Evolutionary conservation across 371 early-diverging fungal genomes (phyloP).

Genomic region (Coemansia sp.): DNA sequence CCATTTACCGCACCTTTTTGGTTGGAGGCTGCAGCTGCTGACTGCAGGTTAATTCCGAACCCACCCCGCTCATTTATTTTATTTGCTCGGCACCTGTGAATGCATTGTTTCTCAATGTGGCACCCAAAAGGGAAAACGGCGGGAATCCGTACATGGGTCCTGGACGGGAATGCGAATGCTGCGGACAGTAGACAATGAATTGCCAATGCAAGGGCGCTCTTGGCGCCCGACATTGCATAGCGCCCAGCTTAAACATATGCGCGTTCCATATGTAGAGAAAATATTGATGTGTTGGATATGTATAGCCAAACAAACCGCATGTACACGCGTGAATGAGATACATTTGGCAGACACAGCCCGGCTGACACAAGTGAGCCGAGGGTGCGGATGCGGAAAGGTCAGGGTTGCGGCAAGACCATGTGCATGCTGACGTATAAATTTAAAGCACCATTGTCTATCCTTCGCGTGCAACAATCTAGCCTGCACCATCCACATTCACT

Average conservation of each 20-base stretch:
- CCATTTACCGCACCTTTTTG: background rate
- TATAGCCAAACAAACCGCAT: background rate
- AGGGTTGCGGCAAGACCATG: constrained; percentile 2
- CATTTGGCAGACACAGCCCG: background rate
- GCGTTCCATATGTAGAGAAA: background rate
- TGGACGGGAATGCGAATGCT: background rate
- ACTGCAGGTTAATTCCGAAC: background rate
- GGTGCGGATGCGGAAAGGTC: background rate
- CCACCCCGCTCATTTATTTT: background rate
- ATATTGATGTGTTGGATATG: background rate
- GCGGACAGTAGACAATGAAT: background rate
- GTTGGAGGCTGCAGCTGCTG: constrained; percentile 1
- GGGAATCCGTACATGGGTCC: background rate
- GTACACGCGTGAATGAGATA: background rate
- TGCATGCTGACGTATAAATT: background rate
- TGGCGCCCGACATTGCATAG: background rate
- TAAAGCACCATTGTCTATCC: background rate
- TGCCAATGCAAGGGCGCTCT: background rate
- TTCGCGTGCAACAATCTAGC: constrained; percentile 4
- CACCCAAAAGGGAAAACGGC: constrained; percentile 1
- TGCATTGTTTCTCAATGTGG: background rate
- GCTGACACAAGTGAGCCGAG: background rate
- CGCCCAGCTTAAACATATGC: background rate
- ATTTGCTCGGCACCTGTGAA: background rate
- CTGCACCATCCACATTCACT: background rate